Evolutionary conservation across 208 protist species (phyloP).

Genomic region (Phytomonas sp.): DNA sequence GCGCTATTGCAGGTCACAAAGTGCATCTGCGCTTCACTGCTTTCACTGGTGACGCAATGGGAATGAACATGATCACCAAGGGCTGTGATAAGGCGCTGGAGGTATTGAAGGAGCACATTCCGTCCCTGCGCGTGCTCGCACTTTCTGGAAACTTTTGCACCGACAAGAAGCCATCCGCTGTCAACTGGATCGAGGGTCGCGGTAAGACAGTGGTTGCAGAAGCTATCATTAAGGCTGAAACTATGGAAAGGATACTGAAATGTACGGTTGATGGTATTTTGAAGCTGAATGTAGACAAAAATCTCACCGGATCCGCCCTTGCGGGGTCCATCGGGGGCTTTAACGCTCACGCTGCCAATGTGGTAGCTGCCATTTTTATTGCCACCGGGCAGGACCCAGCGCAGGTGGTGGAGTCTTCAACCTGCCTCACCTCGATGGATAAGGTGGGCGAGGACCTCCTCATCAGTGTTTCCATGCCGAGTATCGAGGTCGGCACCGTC

Average conservation of each 20-base stretch:
- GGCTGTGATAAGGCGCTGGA: constrained; percentile 90
- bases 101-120: constrained; percentile 82
- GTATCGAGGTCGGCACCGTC: constrained; percentile 97
- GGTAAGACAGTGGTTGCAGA: constrained; percentile 95
- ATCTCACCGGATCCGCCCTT: constrained; percentile 96
- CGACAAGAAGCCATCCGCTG: constrained; percentile 97
- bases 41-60: constrained; percentile 97
- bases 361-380: constrained; percentile 96
- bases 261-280: constrained; percentile 89
- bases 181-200: constrained; percentile 98
- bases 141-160: constrained; percentile 97
- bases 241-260: constrained; percentile 93
- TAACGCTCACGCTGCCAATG: constrained; percentile 97
- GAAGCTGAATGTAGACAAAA: constrained; percentile 93
- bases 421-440: constrained; percentile 96
- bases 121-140: constrained; percentile 86
- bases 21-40: constrained; percentile 93
- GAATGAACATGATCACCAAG: constrained; percentile 99
- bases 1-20: constrained; percentile 81
- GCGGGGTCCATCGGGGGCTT: constrained; percentile 96
- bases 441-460: constrained; percentile 88
- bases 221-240: constrained; percentile 80
- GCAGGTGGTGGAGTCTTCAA: constrained; percentile 96
- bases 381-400: constrained; percentile 98
- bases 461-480: constrained; percentile 96